Conservation (phyloP, 2,329 filamentous ascomycete genomes). For the Neodidymelliopsis sp. region DNA sequence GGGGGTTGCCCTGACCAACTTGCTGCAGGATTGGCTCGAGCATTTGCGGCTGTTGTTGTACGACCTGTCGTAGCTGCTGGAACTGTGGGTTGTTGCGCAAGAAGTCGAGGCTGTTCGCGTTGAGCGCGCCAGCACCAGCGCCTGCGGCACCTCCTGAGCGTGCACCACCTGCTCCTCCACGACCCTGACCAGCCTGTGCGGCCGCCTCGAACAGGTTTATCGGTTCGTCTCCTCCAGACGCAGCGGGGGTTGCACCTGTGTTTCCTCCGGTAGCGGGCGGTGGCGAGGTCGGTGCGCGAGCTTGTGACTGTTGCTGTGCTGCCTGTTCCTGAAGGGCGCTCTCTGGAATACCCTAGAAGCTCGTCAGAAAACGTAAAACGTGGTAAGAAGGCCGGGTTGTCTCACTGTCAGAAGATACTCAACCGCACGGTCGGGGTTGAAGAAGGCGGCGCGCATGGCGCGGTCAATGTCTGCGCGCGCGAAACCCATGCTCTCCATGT, state of each 20-base stretch:
- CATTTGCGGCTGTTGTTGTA: constrained; percentile 98
- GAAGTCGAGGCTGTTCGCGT: constrained; percentile 86
- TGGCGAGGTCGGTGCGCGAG: constrained; percentile 51
- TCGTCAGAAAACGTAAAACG: constrained; percentile 30
- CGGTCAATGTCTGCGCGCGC: constrained; percentile 85
- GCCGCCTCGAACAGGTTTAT: constrained; percentile 95
- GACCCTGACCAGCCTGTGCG: constrained; percentile 72
- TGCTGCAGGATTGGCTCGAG: constrained; percentile 97
- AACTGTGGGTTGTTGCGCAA: constrained; percentile 95
- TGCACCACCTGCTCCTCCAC: constrained; percentile 52
- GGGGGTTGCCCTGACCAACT: constrained; percentile 92
- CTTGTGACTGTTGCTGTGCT: constrained; percentile 52
- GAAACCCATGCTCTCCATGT: constrained; percentile 99
- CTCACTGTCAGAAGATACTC: constrained; percentile 90
- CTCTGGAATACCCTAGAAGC: constrained; percentile 83
- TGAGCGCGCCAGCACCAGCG: constrained; percentile 58
- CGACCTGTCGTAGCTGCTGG: constrained; percentile 94
- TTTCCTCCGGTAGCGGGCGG: constrained; percentile 59
- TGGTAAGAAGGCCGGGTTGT: constrained; percentile 25
- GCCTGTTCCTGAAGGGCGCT: constrained; percentile 74
- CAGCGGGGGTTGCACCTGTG: constrained; percentile 39
- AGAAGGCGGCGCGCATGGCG: constrained; percentile 95
- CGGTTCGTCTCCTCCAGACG: constrained; percentile 65
- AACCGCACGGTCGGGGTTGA: constrained; percentile 95
- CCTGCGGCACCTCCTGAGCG: constrained; percentile 59